A percentile compares a stretch with the other conserved stretches of the same genome.
Evolutionary conservation across 2,329 filamentous ascomycete species (phyloP).

Genomic region (Cladosporium sp.): DNA sequence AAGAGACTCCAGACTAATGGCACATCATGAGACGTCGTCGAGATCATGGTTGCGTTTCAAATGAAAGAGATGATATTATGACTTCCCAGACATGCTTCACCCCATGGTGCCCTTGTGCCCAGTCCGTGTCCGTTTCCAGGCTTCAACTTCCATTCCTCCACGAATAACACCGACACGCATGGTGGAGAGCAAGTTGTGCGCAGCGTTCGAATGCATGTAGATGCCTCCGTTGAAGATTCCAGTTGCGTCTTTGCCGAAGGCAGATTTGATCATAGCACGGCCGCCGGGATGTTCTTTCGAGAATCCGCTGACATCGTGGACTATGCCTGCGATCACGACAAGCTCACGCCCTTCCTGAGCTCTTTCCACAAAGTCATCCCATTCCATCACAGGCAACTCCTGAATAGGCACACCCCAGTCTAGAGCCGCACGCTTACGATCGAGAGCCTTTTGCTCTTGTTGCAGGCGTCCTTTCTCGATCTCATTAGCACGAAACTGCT

Average conservation of each 20-base stretch:
- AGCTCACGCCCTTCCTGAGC: slow-evolving; percentile 74
- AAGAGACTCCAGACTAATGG: too few relatives aligned
- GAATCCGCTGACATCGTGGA: slow-evolving; percentile 80
- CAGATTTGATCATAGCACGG: slow-evolving; percentile 77
- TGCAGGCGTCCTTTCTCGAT: slow-evolving; percentile 89
- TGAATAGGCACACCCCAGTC: slow-evolving; percentile 86
- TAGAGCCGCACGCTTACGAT: slow-evolving; percentile 75
- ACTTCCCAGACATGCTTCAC: too few relatives aligned
- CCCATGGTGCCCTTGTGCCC: slow-evolving; percentile 86
- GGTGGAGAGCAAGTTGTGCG: slow-evolving; percentile 81
- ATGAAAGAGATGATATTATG: too few relatives aligned
- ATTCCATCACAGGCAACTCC: slow-evolving; percentile 78
- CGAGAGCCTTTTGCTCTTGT: slow-evolving; percentile 88
- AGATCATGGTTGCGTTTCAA: too few relatives aligned
- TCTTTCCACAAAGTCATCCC: slow-evolving; percentile 79
- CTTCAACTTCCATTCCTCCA: slow-evolving; percentile 83
- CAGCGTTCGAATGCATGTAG: slow-evolving; percentile 85
- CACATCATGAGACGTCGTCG: too few relatives aligned
- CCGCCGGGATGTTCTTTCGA: slow-evolving; percentile 89
- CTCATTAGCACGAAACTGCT: slow-evolving; percentile 87
- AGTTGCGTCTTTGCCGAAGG: slow-evolving; percentile 81
- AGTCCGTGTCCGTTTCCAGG: slow-evolving; percentile 83
- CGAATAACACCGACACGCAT: slow-evolving; percentile 86
- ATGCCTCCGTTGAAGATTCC: slow-evolving; percentile 91
- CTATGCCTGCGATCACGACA: slow-evolving; percentile 74